Conservation (phyloP, 2,329 filamentous ascomycete genomes). For the Xenoacremonium recifei region DNA sequence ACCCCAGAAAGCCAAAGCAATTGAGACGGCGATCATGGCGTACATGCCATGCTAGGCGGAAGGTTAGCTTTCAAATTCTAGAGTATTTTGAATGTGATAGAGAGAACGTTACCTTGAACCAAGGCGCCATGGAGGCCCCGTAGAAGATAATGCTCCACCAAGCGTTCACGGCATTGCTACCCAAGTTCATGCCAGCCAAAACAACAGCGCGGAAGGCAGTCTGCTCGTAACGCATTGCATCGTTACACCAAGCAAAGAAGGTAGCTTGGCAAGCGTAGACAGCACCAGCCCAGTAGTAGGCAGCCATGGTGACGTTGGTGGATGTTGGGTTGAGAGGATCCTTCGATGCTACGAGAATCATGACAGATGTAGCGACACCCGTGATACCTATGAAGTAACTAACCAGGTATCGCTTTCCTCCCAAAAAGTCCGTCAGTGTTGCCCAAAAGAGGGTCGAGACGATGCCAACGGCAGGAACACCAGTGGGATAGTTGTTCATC, state of each 20-base stretch:
- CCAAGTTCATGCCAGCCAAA: slow-evolving; percentile 69
- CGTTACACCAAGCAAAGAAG: slow-evolving; percentile 76
- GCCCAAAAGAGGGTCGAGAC: slow-evolving; percentile 67
- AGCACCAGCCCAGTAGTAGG: slow-evolving; percentile 68
- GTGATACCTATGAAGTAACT: slow-evolving; percentile 67
- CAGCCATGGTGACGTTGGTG: slow-evolving; percentile 57
- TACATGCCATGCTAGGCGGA: slow-evolving; percentile 61
- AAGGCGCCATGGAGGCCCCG: slow-evolving; percentile 63
- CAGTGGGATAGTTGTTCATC: slow-evolving; percentile 57
- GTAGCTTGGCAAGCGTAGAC: slow-evolving; percentile 73
- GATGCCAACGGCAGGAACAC: slow-evolving; percentile 56
- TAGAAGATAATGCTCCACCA: slow-evolving; percentile 76
- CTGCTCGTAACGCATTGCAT: slow-evolving; percentile 64
- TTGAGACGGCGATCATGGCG: slow-evolving; percentile 66
- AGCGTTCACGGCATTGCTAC: slow-evolving; percentile 66
- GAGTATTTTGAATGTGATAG: slow-evolving; percentile 25
- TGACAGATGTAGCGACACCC: slow-evolving; percentile 58
- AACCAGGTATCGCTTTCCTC: slow-evolving; percentile 63
- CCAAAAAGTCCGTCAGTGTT: slow-evolving; percentile 63
- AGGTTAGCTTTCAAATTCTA: slow-evolving; percentile 7
- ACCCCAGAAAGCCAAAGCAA: slow-evolving; percentile 61
- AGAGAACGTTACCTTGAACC: slow-evolving; percentile 62
- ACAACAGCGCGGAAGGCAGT: slow-evolving; percentile 63
- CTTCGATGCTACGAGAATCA: slow-evolving; percentile 56
- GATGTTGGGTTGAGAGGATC: slow-evolving; percentile 36